These are phyloP conservation scores for Fusarium mundagurra DNA, from an alignment of 2,329 filamentous ascomycete genomes.

Conservation along the genomic window DNA sequence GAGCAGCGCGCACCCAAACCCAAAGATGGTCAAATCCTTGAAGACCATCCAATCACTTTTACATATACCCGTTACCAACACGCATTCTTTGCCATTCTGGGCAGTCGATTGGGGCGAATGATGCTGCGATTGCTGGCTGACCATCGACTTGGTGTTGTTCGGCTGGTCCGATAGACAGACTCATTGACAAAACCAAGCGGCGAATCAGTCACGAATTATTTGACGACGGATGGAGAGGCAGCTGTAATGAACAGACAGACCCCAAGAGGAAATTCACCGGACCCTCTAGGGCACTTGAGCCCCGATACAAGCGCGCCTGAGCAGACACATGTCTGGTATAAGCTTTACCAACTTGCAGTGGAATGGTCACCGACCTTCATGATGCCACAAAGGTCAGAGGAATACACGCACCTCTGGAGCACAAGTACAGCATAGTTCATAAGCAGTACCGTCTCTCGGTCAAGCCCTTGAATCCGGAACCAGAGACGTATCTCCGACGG, in stretches of 20 bases:
- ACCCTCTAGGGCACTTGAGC: background rate
- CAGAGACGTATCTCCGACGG: background rate
- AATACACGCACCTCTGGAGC: accelerated
- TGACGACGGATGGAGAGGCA: background rate
- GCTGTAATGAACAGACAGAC: background rate
- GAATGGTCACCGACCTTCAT: accelerated
- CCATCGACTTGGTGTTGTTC: background rate
- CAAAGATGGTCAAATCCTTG: background rate
- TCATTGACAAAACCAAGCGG: background rate
- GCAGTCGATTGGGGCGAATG: background rate
- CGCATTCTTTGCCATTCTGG: background rate
- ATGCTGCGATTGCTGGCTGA: background rate
- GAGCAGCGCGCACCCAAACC: background rate
- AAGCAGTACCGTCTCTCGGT: background rate
- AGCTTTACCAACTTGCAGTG: background rate
- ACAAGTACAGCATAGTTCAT: accelerated
- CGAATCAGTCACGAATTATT: background rate
- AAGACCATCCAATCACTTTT: background rate
- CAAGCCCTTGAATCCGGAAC: background rate
- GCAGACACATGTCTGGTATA: accelerated
- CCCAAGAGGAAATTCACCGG: too few species aligned
- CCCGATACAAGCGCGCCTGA: accelerated
- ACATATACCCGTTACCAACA: background rate
- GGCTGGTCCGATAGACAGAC: background rate
- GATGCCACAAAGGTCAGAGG: accelerated